Base-by-base conservation (phyloP, 2,329 filamentous ascomycete genomes). In the Xylaria sp. region DNA sequence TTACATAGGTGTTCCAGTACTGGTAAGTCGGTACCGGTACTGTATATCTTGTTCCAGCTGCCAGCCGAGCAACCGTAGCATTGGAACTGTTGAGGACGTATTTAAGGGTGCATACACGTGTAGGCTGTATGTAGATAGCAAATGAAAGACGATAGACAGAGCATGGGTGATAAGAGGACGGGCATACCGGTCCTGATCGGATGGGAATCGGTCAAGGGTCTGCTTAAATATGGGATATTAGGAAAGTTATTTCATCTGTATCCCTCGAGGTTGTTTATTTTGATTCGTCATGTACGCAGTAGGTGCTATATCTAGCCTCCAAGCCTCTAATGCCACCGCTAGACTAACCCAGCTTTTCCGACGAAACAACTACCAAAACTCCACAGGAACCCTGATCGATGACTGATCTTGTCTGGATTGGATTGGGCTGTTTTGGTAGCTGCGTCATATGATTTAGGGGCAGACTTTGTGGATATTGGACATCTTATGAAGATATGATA, bases 171-270 rank as follows among this genome's bases (percentile, higher is more conserved):
- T 60, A 60, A 47, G 56, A 59, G 50, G 50, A 58, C 61, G 58
- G 61, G 61, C 57, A 60, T 36, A 27, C 31, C 39, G 59, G 31
- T n/a, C 53, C 27, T 50, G 10, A 25, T 53, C 22, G 17, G 20
- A 44, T 54, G 27, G 31, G 13, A 50, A 42, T 36, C n/a, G 39
- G 38, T 50, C 25, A 33, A 57, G 62, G 62, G 49, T 59, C 39
- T 68, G 54, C 61, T 68, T 68, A 49, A 65, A 55, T 61, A 61
- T 59, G 58, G 44, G 56, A 61, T 65, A 65, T 60, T 56, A 58
- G 38, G 38, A 60, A 6, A 39, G 39, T 67, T 27, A 67, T n/a
- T 38, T 39, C 47, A 42, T 64, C 17, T 53, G 15, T 20, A 49
- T 25, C 27, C 44, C 27, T 53, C 22, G 51, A 39, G 29, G 20